A percentile compares a stretch with the other conserved stretches of the same genome.
phyloP scores from a whole-genome alignment of 139 green algal genomes.

The Raphidocelis subcapitata region DNA sequence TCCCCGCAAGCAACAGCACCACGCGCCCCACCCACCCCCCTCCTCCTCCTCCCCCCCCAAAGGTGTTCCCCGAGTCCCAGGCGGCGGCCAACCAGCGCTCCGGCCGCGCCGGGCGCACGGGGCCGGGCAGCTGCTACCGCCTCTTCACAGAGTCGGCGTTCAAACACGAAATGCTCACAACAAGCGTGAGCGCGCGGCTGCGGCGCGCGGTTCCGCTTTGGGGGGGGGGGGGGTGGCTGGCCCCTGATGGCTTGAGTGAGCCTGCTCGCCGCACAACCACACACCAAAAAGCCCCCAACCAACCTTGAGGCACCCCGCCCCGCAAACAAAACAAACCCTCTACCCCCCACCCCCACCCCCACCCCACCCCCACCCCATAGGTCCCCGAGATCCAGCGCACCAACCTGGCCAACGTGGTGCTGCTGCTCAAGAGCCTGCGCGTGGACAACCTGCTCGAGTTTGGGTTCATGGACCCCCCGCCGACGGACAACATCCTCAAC shows the following conservation, averaged over 20 bases:
- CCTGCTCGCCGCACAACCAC: too few relatives aligned
- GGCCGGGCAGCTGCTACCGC: constrained; percentile 86
- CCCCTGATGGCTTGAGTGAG: too few relatives aligned
- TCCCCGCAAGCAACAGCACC: too few relatives aligned
- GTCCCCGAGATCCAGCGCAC: constrained; percentile 99
- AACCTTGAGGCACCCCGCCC: too few relatives aligned
- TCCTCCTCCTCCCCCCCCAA: too few relatives aligned
- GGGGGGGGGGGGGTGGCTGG: too few relatives aligned
- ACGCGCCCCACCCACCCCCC: background rate
- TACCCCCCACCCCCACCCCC: too few relatives aligned
- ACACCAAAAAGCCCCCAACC: too few relatives aligned
- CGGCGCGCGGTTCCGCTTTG: background rate
- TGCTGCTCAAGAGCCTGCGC: constrained; percentile 94
- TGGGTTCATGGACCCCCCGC: constrained; percentile 95
- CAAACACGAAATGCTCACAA: constrained; percentile 73
- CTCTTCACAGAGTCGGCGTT: constrained; percentile 25
- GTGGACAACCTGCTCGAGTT: constrained; percentile 97
- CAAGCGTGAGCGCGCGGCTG: too few relatives aligned
- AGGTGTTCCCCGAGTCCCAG: constrained; percentile 89
- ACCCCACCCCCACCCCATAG: too few relatives aligned
- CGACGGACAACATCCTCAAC: constrained; percentile 95
- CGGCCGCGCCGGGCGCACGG: constrained; percentile 90
- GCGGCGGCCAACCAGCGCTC: constrained; percentile 85
- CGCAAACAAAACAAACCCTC: too few relatives aligned
- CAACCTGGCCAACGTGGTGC: constrained; percentile 97